Evolutionary conservation across 176 grass and related monocot genomes (phyloP).

Genomic region (Aegilops tauschii): DNA sequence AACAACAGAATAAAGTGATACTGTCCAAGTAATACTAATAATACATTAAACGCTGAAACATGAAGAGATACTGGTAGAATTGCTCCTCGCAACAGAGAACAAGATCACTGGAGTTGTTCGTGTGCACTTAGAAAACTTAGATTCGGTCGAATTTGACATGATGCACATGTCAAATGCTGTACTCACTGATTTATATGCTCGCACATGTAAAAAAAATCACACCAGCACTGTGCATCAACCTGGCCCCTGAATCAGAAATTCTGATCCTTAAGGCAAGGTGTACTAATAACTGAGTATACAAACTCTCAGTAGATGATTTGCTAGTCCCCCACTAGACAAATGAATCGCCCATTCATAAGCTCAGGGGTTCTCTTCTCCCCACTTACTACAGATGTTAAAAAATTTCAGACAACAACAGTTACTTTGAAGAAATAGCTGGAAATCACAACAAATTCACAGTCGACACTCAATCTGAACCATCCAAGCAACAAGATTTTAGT

Average conservation of each 20-base stretch:
- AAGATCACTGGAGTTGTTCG: background rate
- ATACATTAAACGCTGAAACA: background rate
- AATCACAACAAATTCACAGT: background rate
- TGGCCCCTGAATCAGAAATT: background rate
- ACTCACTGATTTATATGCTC: conserved; percentile 6
- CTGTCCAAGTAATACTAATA: no score
- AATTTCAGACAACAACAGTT: background rate
- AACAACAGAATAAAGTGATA: background rate
- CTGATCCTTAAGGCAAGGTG: background rate
- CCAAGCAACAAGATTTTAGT: background rate
- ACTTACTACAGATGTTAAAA: background rate
- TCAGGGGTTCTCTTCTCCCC: background rate
- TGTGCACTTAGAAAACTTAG: background rate
- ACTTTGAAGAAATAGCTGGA: background rate
- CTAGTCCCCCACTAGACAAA: background rate
- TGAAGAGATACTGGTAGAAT: background rate
- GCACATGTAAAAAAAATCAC: background rate
- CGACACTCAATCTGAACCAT: background rate
- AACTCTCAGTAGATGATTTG: background rate
- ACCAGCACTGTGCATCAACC: background rate
- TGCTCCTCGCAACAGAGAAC: background rate
- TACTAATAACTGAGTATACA: background rate
- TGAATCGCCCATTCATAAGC: background rate
- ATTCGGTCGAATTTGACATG: background rate
- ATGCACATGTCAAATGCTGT: background rate